These are phyloP conservation scores for Crepidotus variabilis DNA, from an alignment of 768 basidiomycete genomes.

Conservation along the genomic window DNA sequence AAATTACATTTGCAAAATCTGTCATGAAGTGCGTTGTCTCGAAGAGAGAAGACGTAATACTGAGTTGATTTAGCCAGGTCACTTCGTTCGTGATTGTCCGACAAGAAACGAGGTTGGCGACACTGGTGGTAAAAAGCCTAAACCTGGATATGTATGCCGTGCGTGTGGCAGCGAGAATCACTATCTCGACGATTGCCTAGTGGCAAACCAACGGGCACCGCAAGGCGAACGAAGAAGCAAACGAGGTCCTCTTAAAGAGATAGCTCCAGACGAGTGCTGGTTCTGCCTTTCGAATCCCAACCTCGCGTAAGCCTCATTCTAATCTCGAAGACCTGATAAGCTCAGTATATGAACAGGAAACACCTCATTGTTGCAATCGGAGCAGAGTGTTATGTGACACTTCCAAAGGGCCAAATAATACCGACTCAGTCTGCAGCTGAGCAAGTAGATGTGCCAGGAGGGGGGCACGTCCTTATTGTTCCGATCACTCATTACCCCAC, in stretches of 20 bases:
- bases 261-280: constrained; percentile 92
- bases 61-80: constrained; percentile 52
- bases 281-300: constrained; percentile 96
- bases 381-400: constrained; percentile 86
- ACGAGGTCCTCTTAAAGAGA: constrained; percentile 69
- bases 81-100: constrained; percentile 88
- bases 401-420: constrained; percentile 95
- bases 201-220: constrained; percentile 49
- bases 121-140: constrained; percentile 80
- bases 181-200: constrained; percentile 83
- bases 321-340: not conserved
- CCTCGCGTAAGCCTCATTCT: constrained; percentile 57
- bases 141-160: constrained; percentile 83
- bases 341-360: constrained; percentile 53
- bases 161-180: constrained; percentile 88
- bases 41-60: not conserved
- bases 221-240: constrained; percentile 37
- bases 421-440: constrained; percentile 64
- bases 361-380: constrained; percentile 96
- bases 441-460: constrained; percentile 73
- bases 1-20: constrained; percentile 85
- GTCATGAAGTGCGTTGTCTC: constrained; percentile 51
- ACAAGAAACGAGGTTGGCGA: constrained; percentile 73
- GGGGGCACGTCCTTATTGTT: constrained; percentile 92
- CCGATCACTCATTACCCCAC: constrained; percentile 94